Conservation (phyloP, 441 rosid genomes). For the Capsella rubella region DNA sequence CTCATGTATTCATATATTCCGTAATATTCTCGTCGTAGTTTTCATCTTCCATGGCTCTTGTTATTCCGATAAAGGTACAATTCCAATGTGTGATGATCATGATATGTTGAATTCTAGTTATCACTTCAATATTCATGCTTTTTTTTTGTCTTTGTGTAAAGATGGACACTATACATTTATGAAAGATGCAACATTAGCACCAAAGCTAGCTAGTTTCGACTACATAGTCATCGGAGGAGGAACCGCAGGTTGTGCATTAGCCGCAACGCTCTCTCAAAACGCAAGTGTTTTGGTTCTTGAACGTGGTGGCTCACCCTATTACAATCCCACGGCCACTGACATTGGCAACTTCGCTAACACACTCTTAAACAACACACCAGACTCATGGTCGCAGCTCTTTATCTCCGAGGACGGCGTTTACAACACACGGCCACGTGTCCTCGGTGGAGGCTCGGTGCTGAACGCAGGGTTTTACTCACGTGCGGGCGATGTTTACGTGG, state of each 20-base stretch:
- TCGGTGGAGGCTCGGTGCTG: constrained; percentile 62
- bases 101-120: neutral
- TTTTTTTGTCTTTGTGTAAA: constrained; percentile 4
- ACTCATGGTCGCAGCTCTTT: constrained; percentile 56
- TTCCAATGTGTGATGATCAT: neutral
- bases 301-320: constrained; percentile 61
- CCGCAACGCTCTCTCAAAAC: constrained; percentile 56
- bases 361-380: constrained; percentile 42
- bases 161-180: constrained; percentile 53
- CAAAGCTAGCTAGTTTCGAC: constrained; percentile 47
- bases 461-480: constrained; percentile 67
- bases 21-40: neutral
- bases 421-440: constrained; percentile 61
- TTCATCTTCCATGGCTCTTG: neutral
- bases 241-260: constrained; percentile 62
- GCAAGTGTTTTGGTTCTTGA: constrained; percentile 57
- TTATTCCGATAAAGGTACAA: constrained; percentile 1
- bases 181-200: constrained; percentile 53
- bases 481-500: constrained; percentile 46
- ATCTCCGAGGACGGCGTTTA: constrained; percentile 63
- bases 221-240: constrained; percentile 69
- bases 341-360: constrained; percentile 43
- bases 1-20: neutral
- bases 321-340: constrained; percentile 46
- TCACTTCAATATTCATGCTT: neutral